Evolutionary conservation across 768 basidiomycete species (phyloP).

Genomic region (Nidularia pulvinata): DNA sequence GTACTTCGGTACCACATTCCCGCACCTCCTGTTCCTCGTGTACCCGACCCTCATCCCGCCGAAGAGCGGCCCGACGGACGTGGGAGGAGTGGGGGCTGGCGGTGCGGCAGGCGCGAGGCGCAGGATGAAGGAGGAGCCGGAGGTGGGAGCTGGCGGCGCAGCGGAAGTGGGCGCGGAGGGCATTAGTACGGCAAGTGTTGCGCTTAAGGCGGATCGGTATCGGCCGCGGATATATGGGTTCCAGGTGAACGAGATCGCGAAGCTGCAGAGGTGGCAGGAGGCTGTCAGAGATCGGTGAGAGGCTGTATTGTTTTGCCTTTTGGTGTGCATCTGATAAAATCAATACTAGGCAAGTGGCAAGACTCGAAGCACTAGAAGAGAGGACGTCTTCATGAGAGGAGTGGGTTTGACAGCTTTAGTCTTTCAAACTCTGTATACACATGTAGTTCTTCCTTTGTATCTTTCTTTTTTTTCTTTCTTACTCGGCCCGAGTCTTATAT

Average conservation of each 20-base stretch:
- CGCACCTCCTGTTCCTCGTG: slow-evolving; percentile 95
- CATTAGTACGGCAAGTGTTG: slow-evolving; percentile 78
- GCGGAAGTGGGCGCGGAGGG: slow-evolving; percentile 62
- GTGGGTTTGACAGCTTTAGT: no score
- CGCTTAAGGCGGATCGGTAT: slow-evolving; percentile 90
- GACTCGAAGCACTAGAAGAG: no score
- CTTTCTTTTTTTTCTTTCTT: no score
- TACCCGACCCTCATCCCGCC: slow-evolving; percentile 92
- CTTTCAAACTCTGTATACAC: no score
- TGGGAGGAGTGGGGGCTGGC: slow-evolving; percentile 16
- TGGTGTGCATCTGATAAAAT: no score
- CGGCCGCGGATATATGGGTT: slow-evolving; percentile 96
- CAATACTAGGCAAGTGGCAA: no score
- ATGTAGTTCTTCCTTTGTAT: no score
- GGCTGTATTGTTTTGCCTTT: no score
- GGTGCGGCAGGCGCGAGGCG: slow-evolving; percentile 32
- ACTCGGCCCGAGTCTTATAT: no score
- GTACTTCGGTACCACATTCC: slow-evolving; percentile 98
- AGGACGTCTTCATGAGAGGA: no score
- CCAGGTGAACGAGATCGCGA: slow-evolving; percentile 92
- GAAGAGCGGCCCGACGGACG: slow-evolving; percentile 56
- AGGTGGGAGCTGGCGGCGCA: slow-evolving; percentile 42
- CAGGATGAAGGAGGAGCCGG: slow-evolving; percentile 49
- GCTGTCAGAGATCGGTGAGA: slow-evolving; percentile 83
- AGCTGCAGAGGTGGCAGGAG: slow-evolving; percentile 95